Base-by-base conservation (phyloP, 371 early-diverging fungal species). In the Zychaea mexicana region DNA sequence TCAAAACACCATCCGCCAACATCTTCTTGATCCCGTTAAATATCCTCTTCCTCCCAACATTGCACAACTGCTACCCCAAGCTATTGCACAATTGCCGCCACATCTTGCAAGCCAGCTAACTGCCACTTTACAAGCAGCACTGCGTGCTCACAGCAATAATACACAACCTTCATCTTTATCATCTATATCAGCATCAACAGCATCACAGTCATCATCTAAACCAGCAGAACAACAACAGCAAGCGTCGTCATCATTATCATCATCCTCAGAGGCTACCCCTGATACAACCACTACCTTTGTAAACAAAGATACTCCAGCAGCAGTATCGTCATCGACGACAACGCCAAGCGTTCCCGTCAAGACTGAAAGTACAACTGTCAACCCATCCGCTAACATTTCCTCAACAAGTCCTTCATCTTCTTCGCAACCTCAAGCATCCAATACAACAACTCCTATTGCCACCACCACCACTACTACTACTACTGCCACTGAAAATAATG, bases 1-100 rank as follows among this genome's bases (percentile, higher is more conserved):
- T 52, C 79, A 79, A 60, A 73, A 74, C 27, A 79, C 77, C 26
- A 76, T 79, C 31, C 65, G 73, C 13, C 79, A 79, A 24, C 79
- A 79, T 55, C 60, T 79, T 15, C 52, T 79, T 10, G 76, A 79
- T 57, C 79, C 79, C 46, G 61, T 76, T n/a, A 64, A 56, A 17
- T 62, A 76, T 62, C 79, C 79, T 38, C 61, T 79, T 15, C 79
- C 79, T 4, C 61, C 77, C 12, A 70, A 74, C 5, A 70, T 79
- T 28, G 71, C 77, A 19, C 74, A 76, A 32, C 60, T 76, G 21
- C 53, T 79, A 38, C 79, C 79, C 4, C 76, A 79, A 32, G 79
- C 79, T 0, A 76, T 79, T 49, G 74, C 79, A 0, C 76, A 79
- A 42, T 32, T 79, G 38, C 79, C 79, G 26, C 77, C 79, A 38